Evolutionary conservation across 2,329 filamentous ascomycete species (phyloP).

Genomic region (Neocucurbitaria cava): DNA sequence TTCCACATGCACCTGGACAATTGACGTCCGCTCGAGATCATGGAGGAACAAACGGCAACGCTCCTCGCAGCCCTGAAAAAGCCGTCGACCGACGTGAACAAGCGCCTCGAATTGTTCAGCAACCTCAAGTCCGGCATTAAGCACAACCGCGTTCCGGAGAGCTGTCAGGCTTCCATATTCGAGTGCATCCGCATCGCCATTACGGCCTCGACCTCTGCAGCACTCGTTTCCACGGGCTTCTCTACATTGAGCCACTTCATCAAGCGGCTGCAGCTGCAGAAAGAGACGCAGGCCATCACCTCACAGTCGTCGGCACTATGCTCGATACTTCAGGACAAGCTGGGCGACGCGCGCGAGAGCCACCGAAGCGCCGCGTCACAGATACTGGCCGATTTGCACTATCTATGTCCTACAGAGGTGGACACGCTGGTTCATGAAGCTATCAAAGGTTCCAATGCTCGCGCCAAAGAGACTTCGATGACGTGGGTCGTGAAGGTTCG

Average conservation of each 20-base stretch:
- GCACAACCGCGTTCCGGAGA: slow-evolving; percentile 85
- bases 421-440: slow-evolving; percentile 80
- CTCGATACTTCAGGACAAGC: slow-evolving; percentile 78
- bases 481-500: slow-evolving; percentile 80
- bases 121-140: slow-evolving; percentile 88
- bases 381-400: slow-evolving; percentile 79
- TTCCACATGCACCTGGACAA: slow-evolving; percentile 5
- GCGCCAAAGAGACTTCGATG: slow-evolving; percentile 85
- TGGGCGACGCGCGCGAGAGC: slow-evolving; percentile 89
- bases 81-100: slow-evolving; percentile 71
- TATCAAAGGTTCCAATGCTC: slow-evolving; percentile 79
- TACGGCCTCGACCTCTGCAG: slow-evolving; percentile 73
- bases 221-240: slow-evolving; percentile 81
- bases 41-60: slow-evolving; percentile 65
- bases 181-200: slow-evolving; percentile 81
- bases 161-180: slow-evolving; percentile 74
- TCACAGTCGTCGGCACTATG: slow-evolving; percentile 74
- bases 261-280: slow-evolving; percentile 84
- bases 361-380: slow-evolving; percentile 76
- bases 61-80: slow-evolving; percentile 62
- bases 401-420: slow-evolving; percentile 72
- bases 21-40: slow-evolving; percentile 42
- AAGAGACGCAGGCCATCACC: slow-evolving; percentile 74
- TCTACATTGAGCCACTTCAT: slow-evolving; percentile 87
- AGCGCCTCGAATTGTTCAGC: slow-evolving; percentile 74